phyloP scores from a whole-genome alignment of 2,329 filamentous ascomycete genomes.

The Penicillium sp. region DNA sequence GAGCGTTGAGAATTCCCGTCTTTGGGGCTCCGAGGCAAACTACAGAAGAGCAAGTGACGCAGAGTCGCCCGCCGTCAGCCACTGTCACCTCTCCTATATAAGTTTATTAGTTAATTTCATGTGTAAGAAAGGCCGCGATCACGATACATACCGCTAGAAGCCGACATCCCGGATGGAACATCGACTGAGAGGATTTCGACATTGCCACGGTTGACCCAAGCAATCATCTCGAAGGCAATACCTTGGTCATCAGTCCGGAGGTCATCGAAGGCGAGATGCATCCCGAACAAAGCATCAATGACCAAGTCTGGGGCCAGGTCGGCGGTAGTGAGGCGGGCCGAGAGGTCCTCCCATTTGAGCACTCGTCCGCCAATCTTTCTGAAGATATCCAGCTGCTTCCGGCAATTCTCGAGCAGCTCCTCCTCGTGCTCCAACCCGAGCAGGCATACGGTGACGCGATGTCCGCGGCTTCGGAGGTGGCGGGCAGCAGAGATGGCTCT shows the following conservation, averaged over 20 bases:
- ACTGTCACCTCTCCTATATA: slow-evolving; percentile 54
- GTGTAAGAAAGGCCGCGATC: background rate
- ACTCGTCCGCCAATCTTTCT: slow-evolving; percentile 79
- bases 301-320: slow-evolving; percentile 74
- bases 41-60: slow-evolving; percentile 78
- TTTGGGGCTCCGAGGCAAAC: slow-evolving; percentile 87
- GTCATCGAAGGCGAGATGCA: slow-evolving; percentile 87
- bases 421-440: slow-evolving; percentile 81
- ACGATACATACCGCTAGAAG: slow-evolving; percentile 69
- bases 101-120: slow-evolving; percentile 17
- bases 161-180: slow-evolving; percentile 84
- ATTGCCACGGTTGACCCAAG: slow-evolving; percentile 88
- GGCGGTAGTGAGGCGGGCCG: slow-evolving; percentile 52
- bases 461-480: slow-evolving; percentile 80
- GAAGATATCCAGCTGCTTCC: slow-evolving; percentile 80
- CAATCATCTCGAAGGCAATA: slow-evolving; percentile 83
- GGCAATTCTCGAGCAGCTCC: slow-evolving; percentile 76
- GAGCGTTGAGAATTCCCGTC: slow-evolving; percentile 75
- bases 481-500: slow-evolving; percentile 82
- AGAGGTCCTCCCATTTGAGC: slow-evolving; percentile 61
- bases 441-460: slow-evolving; percentile 79
- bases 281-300: slow-evolving; percentile 83
- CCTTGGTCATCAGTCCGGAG: slow-evolving; percentile 79
- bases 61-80: slow-evolving; percentile 74
- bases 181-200: slow-evolving; percentile 85